Evolutionary conservation across 2,329 filamentous ascomycete genomes (phyloP).

Genomic region (Aspergillus transmontanensis): DNA sequence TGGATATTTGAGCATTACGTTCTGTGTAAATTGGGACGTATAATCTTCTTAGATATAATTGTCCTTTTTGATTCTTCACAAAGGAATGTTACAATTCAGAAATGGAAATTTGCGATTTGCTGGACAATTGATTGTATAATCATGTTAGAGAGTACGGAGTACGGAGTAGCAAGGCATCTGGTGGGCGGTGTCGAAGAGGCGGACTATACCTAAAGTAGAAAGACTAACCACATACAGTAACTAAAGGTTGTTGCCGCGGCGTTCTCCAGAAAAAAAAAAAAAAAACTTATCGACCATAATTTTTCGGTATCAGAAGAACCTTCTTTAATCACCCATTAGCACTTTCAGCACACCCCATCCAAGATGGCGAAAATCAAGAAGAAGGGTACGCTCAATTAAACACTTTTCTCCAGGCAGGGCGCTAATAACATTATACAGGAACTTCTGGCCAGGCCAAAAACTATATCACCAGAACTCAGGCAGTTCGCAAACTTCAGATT

Average conservation of each 20-base stretch:
- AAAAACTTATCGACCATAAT: slow-evolving; percentile 42
- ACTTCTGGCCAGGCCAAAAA: slow-evolving; percentile 93
- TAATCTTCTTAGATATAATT: no score
- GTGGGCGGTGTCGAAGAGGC: not conserved
- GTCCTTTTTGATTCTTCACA: no score
- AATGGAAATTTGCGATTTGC: no score
- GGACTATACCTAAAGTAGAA: not conserved
- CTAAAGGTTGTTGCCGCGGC: not conserved
- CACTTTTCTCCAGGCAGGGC: not conserved
- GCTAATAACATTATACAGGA: slow-evolving; percentile 49
- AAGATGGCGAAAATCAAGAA: slow-evolving; percentile 80
- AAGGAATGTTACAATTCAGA: no score
- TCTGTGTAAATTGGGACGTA: no score
- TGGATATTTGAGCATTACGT: no score
- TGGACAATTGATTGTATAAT: no score
- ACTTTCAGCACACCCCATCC: slow-evolving; percentile 29
- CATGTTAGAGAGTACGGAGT: no score
- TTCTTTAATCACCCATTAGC: slow-evolving; percentile 21
- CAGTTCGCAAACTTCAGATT: slow-evolving; percentile 96
- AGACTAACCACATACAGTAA: not conserved
- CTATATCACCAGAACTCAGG: slow-evolving; percentile 96
- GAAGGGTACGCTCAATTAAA: slow-evolving; percentile 62
- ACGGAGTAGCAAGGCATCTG: no score
- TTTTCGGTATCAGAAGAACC: slow-evolving; percentile 38
- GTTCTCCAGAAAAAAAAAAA: slow-evolving; percentile 22